Evolutionary conservation across 2,329 filamentous ascomycete species (phyloP).

Genomic region (Juglanconis sp.): DNA sequence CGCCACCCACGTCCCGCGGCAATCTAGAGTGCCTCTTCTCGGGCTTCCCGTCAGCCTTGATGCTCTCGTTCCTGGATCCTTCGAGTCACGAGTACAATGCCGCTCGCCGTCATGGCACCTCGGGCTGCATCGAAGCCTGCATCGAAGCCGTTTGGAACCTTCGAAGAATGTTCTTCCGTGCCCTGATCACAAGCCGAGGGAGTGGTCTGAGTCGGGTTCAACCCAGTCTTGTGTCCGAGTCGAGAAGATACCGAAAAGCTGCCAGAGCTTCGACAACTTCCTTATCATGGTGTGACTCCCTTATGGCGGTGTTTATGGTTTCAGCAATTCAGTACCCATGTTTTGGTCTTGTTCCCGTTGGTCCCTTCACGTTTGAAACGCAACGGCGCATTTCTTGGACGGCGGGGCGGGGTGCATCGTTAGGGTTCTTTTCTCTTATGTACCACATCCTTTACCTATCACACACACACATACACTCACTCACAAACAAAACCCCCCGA

Average conservation of each 20-base stretch:
- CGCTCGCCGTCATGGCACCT: conserved; percentile 3
- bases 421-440: background rate
- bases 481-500: background rate
- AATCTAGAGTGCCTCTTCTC: background rate
- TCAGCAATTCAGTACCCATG: background rate
- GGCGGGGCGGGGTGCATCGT: too few relatives aligned
- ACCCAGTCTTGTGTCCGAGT: background rate
- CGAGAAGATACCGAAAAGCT: background rate
- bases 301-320: background rate
- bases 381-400: background rate
- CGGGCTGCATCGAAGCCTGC: conserved; percentile 13
- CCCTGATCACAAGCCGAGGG: background rate
- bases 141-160: conserved; percentile 1
- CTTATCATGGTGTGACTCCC: background rate
- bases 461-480: background rate
- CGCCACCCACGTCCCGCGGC: too few relatives aligned
- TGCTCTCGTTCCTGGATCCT: background rate
- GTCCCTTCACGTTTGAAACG: background rate
- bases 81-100: conserved; percentile 7
- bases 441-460: background rate
- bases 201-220: background rate
- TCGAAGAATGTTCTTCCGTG: conserved; percentile 7
- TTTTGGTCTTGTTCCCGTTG: background rate
- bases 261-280: background rate
- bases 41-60: background rate